Evolutionary conservation across 768 basidiomycete genomes (phyloP).

Genomic region (Pulveroboletus sp.): DNA sequence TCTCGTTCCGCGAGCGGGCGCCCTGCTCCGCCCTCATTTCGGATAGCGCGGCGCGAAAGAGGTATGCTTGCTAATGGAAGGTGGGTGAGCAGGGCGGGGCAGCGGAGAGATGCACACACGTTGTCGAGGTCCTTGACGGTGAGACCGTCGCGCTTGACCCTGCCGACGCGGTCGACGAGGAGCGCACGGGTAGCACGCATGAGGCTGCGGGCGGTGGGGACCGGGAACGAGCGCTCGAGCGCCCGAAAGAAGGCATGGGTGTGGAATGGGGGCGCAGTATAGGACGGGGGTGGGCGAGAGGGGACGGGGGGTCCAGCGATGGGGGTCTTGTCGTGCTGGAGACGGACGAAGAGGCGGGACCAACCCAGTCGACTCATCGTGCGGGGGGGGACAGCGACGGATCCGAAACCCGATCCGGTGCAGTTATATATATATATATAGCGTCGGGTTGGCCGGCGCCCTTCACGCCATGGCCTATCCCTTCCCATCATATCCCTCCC

Average conservation of each 20-base stretch:
- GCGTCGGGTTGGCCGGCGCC: not conserved
- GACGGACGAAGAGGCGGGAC: conserved; percentile 12
- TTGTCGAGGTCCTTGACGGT: conserved; percentile 78
- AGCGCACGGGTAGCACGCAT: conserved; percentile 82
- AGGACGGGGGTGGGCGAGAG: conserved; percentile 29
- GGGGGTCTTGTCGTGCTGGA: conserved; percentile 13
- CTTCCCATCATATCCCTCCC: conserved; percentile 16
- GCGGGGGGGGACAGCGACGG: not conserved
- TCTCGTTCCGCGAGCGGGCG: conserved; percentile 78
- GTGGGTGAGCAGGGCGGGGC: not conserved
- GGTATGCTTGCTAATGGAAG: conserved; percentile 76
- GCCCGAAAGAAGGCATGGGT: conserved; percentile 73
- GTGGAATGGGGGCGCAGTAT: conserved; percentile 73
- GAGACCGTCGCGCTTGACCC: conserved; percentile 67
- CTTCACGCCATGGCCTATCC: conserved; percentile 15
- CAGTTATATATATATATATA: too few species aligned
- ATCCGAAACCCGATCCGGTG: conserved; percentile 19
- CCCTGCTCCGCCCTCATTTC: conserved; percentile 86
- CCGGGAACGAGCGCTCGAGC: conserved; percentile 71
- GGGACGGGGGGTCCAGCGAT: conserved; percentile 14
- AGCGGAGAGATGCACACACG: conserved; percentile 37
- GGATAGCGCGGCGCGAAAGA: conserved; percentile 89
- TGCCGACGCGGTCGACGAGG: conserved; percentile 69
- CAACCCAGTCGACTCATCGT: not conserved
- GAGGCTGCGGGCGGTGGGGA: conserved; percentile 66